Base-by-base conservation (phyloP, 441 rosid genomes). In the Brassica balearica region DNA sequence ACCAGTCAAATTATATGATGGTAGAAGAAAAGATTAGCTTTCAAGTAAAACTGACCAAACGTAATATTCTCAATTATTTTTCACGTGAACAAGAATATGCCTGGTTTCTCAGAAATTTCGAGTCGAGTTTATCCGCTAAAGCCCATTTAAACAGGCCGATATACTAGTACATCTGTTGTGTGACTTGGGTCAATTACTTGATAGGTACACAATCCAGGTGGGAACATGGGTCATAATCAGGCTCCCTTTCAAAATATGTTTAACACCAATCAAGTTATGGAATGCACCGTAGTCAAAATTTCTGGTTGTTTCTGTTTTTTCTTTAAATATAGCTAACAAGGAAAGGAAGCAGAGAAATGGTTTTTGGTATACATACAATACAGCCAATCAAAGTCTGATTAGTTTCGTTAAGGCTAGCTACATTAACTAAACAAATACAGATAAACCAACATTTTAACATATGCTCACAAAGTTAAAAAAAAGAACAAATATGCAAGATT, bases 1-100 rank as follows among this genome's bases (percentile, higher is more conserved):
- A 10, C 22, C 11, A 62, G 11, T 53, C 32, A 55, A 70, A 34
- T 34, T 5, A 8, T 22, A 69, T 69, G 34, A 23, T 51, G 10
- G 51, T 69, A 2, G 7, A 68, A 4, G 12, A 23, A 17, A 51
- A 11, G 71, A 63, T 71, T 70, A 61, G 8, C 55, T 56, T 69
- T 32, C 80, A 61, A 76, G 74, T 8, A 61, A 48, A 2, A 61
- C 56, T 11, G 43, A 71, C 58, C 58, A 61, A 62, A 69, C 60
- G 25, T 51, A 19, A 34, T 22, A 8, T 62, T 61, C 55, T 46
- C 20, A 32, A 51, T 17, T 27, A 10, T 48, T 68, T 6, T 61
- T 5, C 15, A 60, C 14, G 32, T 38, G 20, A 60, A 60, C 22
- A 27, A 34, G 2, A 25, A 11, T 2, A 17, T 23, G 38, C 1